Base-by-base conservation (phyloP, 2,329 filamentous ascomycete species). In the Elsinoe necatrix region DNA sequence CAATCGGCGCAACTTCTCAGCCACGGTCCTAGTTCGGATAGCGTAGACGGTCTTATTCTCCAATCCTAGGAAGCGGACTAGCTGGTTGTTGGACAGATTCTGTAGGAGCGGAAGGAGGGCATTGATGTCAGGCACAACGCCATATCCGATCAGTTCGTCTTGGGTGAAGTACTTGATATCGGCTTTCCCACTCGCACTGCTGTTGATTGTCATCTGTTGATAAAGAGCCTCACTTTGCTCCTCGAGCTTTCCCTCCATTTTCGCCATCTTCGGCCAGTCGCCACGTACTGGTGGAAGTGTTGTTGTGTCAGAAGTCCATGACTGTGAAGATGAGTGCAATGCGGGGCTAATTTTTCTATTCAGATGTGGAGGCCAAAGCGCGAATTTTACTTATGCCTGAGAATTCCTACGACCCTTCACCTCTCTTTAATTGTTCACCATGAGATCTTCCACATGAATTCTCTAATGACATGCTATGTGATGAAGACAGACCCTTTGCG, bases 151-250 rank as follows among this genome's bases (percentile, higher is more conserved):
- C 31, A 69, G 60, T 18, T 68, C 63, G 27, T 67, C 61, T 50
- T 69, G 66, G 20, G 58, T 60, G 59, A 70, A 71, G 52, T 62
- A 58, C 57, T 66, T 66, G 42, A 62, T 64, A 57, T 62, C 61
- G n/a, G 63, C 64, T 55, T 70, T 66, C 3, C 61, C 42, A 11
- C 64, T 66, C 29, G 59, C 54, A 11, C 59, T 55, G 14, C 62
- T 61, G 23, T 59, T 60, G 14, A 54, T 54, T 34, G 57, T 54
- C 57, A 63, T 58, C n/a, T 50, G n/a, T 23, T 60, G 59, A 57
- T 69, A 69, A 42, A 69, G 66, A 41, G 57, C 59, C 12, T 67
- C 66, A 58, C 62, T 59, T 6, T 59, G 56, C 12, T 61, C 61
- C 48, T 61, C 63, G 43, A 65, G 59, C 43, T 64, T 62, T 20